These are phyloP conservation scores for Corynascus novoguineensis DNA, from an alignment of 495 filamentous ascomycete genomes.

Conservation along the genomic window DNA sequence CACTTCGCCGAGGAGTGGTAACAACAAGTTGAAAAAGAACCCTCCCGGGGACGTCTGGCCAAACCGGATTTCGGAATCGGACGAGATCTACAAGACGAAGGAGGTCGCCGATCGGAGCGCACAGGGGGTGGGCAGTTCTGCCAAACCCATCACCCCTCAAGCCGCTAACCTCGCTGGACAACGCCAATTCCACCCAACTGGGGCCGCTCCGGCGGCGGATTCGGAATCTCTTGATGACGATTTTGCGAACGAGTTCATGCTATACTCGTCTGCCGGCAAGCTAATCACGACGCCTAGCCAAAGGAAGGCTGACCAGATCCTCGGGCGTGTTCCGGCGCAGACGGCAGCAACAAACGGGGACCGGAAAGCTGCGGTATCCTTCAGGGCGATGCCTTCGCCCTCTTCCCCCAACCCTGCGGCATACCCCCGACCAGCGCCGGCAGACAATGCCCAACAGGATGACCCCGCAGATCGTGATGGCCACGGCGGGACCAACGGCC, in stretches of 20 bases:
- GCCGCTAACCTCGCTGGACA: background rate
- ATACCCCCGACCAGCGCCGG: background rate
- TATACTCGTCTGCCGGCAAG: slow-evolving; percentile 16
- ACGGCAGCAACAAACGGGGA: background rate
- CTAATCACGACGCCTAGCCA: slow-evolving; percentile 24
- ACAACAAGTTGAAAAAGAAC: slow-evolving; percentile 46
- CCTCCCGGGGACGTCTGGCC: slow-evolving; percentile 39
- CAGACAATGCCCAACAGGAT: background rate
- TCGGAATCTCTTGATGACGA: slow-evolving; percentile 6
- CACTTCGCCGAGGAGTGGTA: slow-evolving; percentile 35
- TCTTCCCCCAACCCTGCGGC: background rate
- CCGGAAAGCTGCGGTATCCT: slow-evolving; percentile 1
- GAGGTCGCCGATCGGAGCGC: background rate
- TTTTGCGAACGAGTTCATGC: slow-evolving; percentile 12
- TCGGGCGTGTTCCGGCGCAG: slow-evolving; percentile 21
- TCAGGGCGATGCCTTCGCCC: background rate
- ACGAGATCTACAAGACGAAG: slow-evolving; percentile 15
- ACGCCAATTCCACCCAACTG: background rate
- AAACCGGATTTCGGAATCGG: slow-evolving; percentile 28
- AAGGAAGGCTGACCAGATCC: slow-evolving; percentile 27
- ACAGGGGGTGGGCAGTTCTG: background rate
- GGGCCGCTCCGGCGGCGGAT: background rate
- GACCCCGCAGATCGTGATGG: slow-evolving; percentile 12
- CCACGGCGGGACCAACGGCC: slow-evolving; percentile 20
- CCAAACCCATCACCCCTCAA: background rate